Base-by-base conservation (phyloP, 306 rosid species). In the Biancaea sappan region DNA sequence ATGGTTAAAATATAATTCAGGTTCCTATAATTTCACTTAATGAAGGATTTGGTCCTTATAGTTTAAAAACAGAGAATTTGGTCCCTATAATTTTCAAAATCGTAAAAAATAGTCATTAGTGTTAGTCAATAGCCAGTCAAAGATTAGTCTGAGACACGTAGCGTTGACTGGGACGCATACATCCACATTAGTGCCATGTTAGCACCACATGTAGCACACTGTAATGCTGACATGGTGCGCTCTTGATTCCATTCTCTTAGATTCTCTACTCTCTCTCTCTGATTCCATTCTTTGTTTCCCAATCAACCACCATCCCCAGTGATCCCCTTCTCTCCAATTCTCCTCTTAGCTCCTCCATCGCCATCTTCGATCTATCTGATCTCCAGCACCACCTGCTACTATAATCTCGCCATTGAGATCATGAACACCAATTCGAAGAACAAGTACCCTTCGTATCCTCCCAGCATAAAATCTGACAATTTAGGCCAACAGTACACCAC, bases 331-430 rank as follows among this genome's bases (percentile, higher is more conserved):
- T 87, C 86, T 94, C 99, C 80, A 95, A 66, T 69, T 91, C 98
- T 4, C 83, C 89, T 41, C 92, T 87, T 50, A 94, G 88, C 80
- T 92, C 99, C 57, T 95, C 99, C 92, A 92, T 79, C 4, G 86
- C 97, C 84, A 72, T 76, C 86, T 95, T 95, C 3, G 99, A 87
- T 87, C 85, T 78, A 70, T 1, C 81, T 67, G 84, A 95, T 88
- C 88, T 95, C 96, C 31, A 84, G 84, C 48, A 92, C 98, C 66
- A 95, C 99, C 54, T 97, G 82, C 78, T 85, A 92, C 78, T 88
- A 98, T 79, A 95, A 53, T 64, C 99, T 86, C 65, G 87, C 92
- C 84, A 96, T 94, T 19, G 98, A 88, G 26, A 91, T 87, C 97
- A 94, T 90, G 40, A 92, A 87, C 78, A 88, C 83, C 58, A 98